phyloP scores from a whole-genome alignment of 768 basidiomycete genomes.

The Lactifluus subvellereus region DNA sequence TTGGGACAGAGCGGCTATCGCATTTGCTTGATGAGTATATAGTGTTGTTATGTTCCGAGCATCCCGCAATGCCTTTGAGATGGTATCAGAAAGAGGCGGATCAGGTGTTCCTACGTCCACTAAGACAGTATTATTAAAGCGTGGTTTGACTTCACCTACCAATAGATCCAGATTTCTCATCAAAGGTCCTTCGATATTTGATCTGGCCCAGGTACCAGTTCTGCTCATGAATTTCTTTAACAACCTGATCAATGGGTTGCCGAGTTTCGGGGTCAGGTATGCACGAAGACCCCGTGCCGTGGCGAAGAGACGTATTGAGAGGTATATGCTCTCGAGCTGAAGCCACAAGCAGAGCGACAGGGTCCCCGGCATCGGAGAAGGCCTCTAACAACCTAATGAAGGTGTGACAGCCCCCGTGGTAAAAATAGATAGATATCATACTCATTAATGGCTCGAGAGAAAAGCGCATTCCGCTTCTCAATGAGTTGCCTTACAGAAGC shows the following conservation, averaged over 20 bases:
- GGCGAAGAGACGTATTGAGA: conserved; percentile 42
- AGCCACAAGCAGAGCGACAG: conserved; percentile 54
- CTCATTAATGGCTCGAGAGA: conserved; percentile 42
- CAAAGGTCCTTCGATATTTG: conserved; percentile 46
- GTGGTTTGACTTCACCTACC: conserved; percentile 36
- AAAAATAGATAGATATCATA: conserved; percentile 38
- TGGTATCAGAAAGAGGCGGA: conserved; percentile 50
- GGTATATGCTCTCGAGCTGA: conserved; percentile 72
- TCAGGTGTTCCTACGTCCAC: conserved; percentile 41
- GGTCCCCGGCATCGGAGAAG: conserved; percentile 48
- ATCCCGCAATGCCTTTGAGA: conserved; percentile 48
- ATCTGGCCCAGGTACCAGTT: conserved; percentile 73
- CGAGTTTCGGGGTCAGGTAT: conserved; percentile 44
- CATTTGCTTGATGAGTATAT: conserved; percentile 66
- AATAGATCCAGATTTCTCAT: conserved; percentile 44
- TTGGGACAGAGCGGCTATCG: conserved; percentile 55
- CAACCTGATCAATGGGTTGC: conserved; percentile 49
- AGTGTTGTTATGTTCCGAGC: conserved; percentile 57
- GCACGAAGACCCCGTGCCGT: conserved; percentile 13
- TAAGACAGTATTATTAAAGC: not conserved
- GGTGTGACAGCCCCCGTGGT: not conserved
- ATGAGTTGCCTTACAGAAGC: conserved; percentile 15
- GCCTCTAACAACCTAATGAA: conserved; percentile 53
- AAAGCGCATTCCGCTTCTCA: conserved; percentile 27
- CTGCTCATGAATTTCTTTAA: conserved; percentile 52